Evolutionary conservation across 257 asterid genomes (phyloP).

Genomic region (Oldenlandia corymbosa): DNA sequence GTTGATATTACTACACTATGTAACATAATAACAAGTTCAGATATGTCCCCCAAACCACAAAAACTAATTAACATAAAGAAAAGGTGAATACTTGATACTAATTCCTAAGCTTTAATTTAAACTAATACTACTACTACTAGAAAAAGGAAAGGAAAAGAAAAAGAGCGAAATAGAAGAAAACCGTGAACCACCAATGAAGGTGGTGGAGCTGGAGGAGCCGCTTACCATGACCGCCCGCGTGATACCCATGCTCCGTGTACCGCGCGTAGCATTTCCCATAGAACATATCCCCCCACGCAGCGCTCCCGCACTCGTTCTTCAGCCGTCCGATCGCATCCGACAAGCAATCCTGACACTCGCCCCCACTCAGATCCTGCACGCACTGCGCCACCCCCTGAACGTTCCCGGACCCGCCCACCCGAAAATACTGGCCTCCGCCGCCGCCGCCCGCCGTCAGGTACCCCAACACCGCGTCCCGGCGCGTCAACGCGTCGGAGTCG

Average conservation of each 20-base stretch:
- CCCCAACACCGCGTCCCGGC: slow-evolving; percentile 48
- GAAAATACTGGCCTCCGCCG: slow-evolving; percentile 62
- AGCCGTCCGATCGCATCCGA: slow-evolving; percentile 70
- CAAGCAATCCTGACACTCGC: slow-evolving; percentile 75
- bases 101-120: not conserved
- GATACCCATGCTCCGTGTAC: slow-evolving; percentile 59
- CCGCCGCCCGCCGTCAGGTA: slow-evolving; percentile 37
- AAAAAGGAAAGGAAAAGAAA: not conserved
- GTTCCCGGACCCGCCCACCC: slow-evolving; percentile 66
- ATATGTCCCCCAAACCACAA: not conserved
- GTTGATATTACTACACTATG: too few relatives aligned
- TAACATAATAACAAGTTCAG: not conserved
- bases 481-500: slow-evolving; percentile 34
- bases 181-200: slow-evolving; percentile 27
- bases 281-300: slow-evolving; percentile 79
- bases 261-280: slow-evolving; percentile 87
- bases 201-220: slow-evolving; percentile 14
- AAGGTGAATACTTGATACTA: not conserved
- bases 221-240: slow-evolving; percentile 40
- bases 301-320: slow-evolving; percentile 53
- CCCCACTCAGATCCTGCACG: slow-evolving; percentile 58
- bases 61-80: not conserved
- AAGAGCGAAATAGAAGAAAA: slow-evolving; percentile 13
- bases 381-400: slow-evolving; percentile 85
- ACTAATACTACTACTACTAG: not conserved